Evolutionary conservation across 2,329 filamentous ascomycete genomes (phyloP), one percentile per base, ranked within the genome.

Genomic region (Scorias spongiosa): DNA sequence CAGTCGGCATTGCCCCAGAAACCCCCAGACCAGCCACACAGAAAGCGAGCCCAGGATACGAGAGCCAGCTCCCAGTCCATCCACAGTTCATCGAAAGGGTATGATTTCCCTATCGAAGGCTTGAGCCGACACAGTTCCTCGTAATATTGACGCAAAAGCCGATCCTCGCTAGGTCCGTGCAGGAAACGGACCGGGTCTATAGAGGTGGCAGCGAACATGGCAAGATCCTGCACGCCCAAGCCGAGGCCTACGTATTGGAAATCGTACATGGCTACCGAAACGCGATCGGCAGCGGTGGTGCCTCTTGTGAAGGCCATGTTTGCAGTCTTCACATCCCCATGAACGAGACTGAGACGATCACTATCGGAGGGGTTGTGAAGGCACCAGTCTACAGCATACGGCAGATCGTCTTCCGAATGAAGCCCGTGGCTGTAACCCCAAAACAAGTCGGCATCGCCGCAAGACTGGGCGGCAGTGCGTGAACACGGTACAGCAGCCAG

Each of bases 261-360:
- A 54, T 83, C 80, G 52, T 77, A 81, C 49, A 83, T 78, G 0
- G 75, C 77, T 1, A 78, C 75, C 17, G 14, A 18, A 18, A 12
- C 17, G 2, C 62, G 46, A 2, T 70, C 59, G 1, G 73, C 75
- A 0, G 56, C 49, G 32, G 15, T 12, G 12, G 11, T 36, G 3
- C 32, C 32, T 0, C 53, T 45, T 0, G 64, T 75, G 0, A 74
- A 75, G 52, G 81, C 81, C 6, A 82, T 66, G 46, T 83, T 83
- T 50, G 81, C 78, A 0, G 74, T 78, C 57, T 83, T 83, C 42
- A 81, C 77, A 45, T 83, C 79, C 7, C 79, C 79, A 51, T 83
- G 79, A 7, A 83, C 74, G 12, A 75, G 66, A 0, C 77, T 78
- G 11, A 36, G 32, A 12, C 32, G 32, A 12, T 36, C 15, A 15